Evolutionary conservation across 2,329 filamentous ascomycete genomes (phyloP), one percentile per base, ranked within the genome.

Genomic region (Peltaster fructicola): DNA sequence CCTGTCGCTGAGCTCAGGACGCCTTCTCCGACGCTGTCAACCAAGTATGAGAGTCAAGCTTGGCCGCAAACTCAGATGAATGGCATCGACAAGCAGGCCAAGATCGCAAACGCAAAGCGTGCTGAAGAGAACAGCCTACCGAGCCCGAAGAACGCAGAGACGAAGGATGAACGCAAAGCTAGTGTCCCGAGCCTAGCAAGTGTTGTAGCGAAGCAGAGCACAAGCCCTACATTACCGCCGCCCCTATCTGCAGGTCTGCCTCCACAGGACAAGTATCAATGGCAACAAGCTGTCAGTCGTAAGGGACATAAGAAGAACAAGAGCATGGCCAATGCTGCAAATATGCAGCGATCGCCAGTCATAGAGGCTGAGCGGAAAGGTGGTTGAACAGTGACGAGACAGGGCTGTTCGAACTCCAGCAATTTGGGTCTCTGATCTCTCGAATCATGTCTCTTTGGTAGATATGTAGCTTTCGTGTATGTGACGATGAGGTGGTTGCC

Each of bases 1-100:
- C 77, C 77, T 1, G 76, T 82, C 1, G 75, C 74, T 26, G 77
- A 82, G 51, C 64, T 66, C 5, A 61, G 65, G n/a, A 75, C 72
- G 0, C 73, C 75, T 3, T 79, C 76, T 2, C 74, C 76, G 2
- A 74, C 62, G 3, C 56, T 63, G 8, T 53, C 55, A 27, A 60
- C 72, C 27, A 69, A 61, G 23, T 52, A 60, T 24, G 67, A 70
- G 3, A 29, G 29, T n/a, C 31, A 36, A 10, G 31, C 35, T 11
- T 40, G 36, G 7, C 32, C 36, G 4, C 38, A 38, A 19, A 22
- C 31, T 15, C 23, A 25, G 9, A 20, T 23, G 15, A 45, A 43
- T 24, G 41, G 43, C 14, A 28, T 43, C 1, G 20, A 35, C 15
- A 40, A 40, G 31, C 32, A 33, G 10, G 39, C 40, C 8, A 41